Evolutionary conservation across 2,329 filamentous ascomycete genomes (phyloP), one percentile per base, ranked within the genome.

Genomic region (Verticillium tricorpus): DNA sequence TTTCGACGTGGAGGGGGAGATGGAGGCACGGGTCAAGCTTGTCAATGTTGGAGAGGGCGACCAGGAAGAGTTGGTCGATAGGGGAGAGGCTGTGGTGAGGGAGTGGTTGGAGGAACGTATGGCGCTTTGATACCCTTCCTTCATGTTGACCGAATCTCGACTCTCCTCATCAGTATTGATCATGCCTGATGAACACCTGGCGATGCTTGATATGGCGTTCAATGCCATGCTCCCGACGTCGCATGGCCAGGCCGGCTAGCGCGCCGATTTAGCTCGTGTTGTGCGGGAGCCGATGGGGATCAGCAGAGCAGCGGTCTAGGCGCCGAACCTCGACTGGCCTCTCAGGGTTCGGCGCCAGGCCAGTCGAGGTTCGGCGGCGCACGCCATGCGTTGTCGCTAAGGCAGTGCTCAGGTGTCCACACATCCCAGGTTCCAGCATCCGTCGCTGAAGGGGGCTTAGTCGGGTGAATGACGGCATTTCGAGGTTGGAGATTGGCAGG

Each of bases 1-100:
- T 5, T 67, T 71, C 35, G 70, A 73, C 11, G 70, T 63, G 4
- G 71, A 66, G 66, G 70, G 70, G 3, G 69, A 67, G 1, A 77
- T 80, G 66, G 73, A 67, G 17, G 70, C 71, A 25, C 71, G 79
- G 58, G 73, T 85, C 8, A 74, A 73, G 58, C 63, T 77, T 2
- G 58, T 69, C 5, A 74, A 78, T 9, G 71, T 77, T 6, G 80
- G 77, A 0, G 62, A 67, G 9, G 62, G 32, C 31, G 61, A 65
- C 56, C 25, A 50, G 71, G 57, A 52, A 12, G 68, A 72, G 40
- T 66, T 77, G 65, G 62, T 65, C 11, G 66, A 68, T 2, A 62
- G 56, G 11, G 76, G 71, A 3, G 66, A 73, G 60, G 61, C 64
- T 17, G 59, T 62, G 3, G 66, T 74, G n/a, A 45, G 64, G 35